Evolutionary conservation across 352 stramenopile genomes (phyloP), one percentile per base, ranked within the genome.

Genomic region (Lagenidium sp.): DNA sequence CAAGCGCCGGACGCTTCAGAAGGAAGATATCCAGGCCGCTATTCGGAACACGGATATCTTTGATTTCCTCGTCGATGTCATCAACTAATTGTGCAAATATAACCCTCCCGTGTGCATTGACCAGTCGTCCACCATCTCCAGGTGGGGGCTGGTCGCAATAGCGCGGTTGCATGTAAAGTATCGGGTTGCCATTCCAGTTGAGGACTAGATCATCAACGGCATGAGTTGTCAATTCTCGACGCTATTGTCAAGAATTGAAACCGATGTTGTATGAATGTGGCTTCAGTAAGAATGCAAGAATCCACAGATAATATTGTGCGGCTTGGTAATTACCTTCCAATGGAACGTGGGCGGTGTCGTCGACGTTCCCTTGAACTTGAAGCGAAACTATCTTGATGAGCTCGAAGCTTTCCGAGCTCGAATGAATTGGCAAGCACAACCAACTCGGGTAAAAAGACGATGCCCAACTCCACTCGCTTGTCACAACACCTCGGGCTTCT

Each of bases 21-120:
- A 98, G 67, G 95, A 99, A 70, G 96, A 99, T 67, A 97, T 99
- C 46, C 80, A 97, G 50, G 95, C 94, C 41, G 95, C 95, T 35
- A 98, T 99, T 68, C 77, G 94, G 45, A 98, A 98, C 59, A 98
- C 95, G 25, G 96, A 99, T 64, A 97, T 98, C 60, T 98, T 99
- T 66, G 96, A 99, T 68, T 99, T 99, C 61, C 82, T 99, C 38
- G 89, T 98, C 21, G 94, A 99, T 40, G 81, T 96, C 28, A 89
- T 92, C 59, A 89, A 90, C 66, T 90, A 86, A 84, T 45, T 55
- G 39, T 49, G 29, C 25, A 53, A n/a, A n/a, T n/a, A n/a, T n/a
- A n/a, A n/a, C n/a, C n/a, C n/a, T n/a, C n/a, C n/a, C n/a, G n/a
- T n/a, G n/a, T n/a, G n/a, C n/a, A n/a, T n/a, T n/a, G n/a, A n/a